Percentiles rank a stretch among this genome's conserved stretches.
Evolutionary conservation across 1,139 yeast species (phyloP).

Genomic region (Kodamaea derodonti): DNA sequence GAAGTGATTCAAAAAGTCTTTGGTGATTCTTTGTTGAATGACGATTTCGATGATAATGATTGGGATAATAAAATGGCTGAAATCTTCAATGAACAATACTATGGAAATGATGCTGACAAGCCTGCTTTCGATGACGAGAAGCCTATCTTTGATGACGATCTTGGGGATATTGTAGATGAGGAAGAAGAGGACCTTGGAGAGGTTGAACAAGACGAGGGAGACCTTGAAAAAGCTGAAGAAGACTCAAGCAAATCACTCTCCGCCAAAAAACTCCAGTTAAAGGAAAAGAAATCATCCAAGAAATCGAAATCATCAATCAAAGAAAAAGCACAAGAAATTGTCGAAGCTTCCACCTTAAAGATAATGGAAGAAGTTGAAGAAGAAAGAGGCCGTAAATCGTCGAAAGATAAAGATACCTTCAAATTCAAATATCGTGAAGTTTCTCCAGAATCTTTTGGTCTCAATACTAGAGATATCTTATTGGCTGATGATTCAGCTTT

Average conservation of each 20-base stretch:
- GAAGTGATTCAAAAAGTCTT: slow-evolving; percentile 60
- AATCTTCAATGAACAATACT: slow-evolving; percentile 79
- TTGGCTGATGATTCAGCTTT: slow-evolving; percentile 85
- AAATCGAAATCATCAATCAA: slow-evolving; percentile 59
- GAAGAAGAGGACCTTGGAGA: slow-evolving; percentile 16
- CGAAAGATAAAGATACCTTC: slow-evolving; percentile 40
- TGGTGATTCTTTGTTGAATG: slow-evolving; percentile 73
- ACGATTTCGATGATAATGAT: slow-evolving; percentile 84
- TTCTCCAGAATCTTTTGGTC: slow-evolving; percentile 90
- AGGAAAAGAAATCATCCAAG: slow-evolving; percentile 58
- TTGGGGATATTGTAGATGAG: slow-evolving; percentile 16
- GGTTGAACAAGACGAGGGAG: slow-evolving; percentile 14
- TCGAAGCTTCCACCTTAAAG: slow-evolving; percentile 40
- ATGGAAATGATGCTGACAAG: slow-evolving; percentile 49
- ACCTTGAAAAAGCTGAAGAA: slow-evolving; percentile 17
- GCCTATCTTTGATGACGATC: too few species aligned
- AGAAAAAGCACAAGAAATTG: slow-evolving; percentile 69
- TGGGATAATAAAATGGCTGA: slow-evolving; percentile 90
- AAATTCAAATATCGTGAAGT: slow-evolving; percentile 88
- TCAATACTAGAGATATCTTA: slow-evolving; percentile 80
- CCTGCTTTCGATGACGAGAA: slow-evolving; percentile 35
- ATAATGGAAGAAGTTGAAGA: slow-evolving; percentile 64
- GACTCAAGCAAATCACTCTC: slow-evolving; percentile 43
- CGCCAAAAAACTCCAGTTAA: slow-evolving; percentile 47
- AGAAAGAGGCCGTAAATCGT: slow-evolving; percentile 51